A percentile compares a stretch with the other conserved stretches of the same genome.
These are phyloP conservation scores for Lactarius sanguifluus DNA, from an alignment of 768 basidiomycete species.

Conservation along the genomic window DNA sequence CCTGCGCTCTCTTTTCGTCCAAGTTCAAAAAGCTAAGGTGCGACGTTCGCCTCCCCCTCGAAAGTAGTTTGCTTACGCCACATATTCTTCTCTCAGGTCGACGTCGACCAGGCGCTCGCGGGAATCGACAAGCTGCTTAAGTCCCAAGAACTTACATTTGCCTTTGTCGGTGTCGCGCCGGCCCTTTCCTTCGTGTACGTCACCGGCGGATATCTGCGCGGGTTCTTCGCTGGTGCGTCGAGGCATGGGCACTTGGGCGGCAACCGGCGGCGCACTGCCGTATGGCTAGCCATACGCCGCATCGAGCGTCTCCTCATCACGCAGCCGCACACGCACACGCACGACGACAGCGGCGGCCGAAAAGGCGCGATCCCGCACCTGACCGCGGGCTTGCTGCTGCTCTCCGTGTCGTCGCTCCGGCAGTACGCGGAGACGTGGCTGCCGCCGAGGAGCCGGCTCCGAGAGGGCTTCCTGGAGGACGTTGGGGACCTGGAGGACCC, in stretches of 20 bases:
- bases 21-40: constrained; percentile 96
- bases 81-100: constrained; percentile 54
- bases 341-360: constrained; percentile 29
- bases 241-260: constrained; percentile 61
- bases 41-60: constrained; percentile 3
- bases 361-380: constrained; percentile 46
- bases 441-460: constrained; percentile 59
- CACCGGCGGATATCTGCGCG: constrained; percentile 50
- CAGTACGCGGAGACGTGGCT: constrained; percentile 58
- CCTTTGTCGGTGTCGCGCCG: constrained; percentile 94
- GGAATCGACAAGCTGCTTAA: constrained; percentile 94
- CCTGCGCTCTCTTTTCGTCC: constrained; percentile 82
- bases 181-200: constrained; percentile 79
- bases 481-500: constrained; percentile 80
- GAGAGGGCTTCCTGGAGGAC: constrained; percentile 82
- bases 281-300: constrained; percentile 75
- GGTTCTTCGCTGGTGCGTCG: constrained; percentile 50
- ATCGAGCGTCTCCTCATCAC: constrained; percentile 68
- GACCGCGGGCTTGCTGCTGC: constrained; percentile 70
- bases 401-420: constrained; percentile 68
- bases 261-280: constrained; percentile 47
- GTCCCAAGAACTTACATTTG: constrained; percentile 94
- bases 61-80: background rate
- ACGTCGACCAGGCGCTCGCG: constrained; percentile 83
- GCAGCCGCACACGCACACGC: constrained; percentile 41